These are phyloP conservation scores for Mycena citricolor DNA, from an alignment of 1,284 basidiomycete genomes.

Conservation along the genomic window DNA sequence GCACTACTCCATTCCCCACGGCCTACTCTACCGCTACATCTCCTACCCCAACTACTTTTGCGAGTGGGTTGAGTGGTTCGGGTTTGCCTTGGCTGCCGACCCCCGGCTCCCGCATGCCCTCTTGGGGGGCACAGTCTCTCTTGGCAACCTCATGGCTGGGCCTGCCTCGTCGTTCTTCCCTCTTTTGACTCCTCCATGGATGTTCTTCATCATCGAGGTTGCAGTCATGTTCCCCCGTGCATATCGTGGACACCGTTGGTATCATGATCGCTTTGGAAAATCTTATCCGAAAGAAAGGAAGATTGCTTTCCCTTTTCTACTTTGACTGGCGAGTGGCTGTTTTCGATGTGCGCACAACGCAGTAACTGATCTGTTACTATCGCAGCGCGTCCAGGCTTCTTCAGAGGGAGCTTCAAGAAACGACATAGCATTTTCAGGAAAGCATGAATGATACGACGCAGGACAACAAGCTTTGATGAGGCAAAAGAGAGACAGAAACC, in stretches of 20 bases:
- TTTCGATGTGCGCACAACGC: too few species aligned
- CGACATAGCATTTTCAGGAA: too few species aligned
- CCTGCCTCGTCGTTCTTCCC: conserved; percentile 37
- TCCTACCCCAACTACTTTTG: conserved; percentile 94
- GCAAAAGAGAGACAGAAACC: too few species aligned
- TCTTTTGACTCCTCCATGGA: conserved; percentile 63
- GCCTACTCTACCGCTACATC: conserved; percentile 74
- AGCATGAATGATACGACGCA: too few species aligned
- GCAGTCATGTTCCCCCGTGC: conserved; percentile 26
- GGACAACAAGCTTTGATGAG: too few species aligned
- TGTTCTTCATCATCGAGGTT: conserved; percentile 41
- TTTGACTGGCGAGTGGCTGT: not conserved
- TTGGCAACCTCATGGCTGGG: conserved; percentile 24
- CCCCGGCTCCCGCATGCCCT: conserved; percentile 27
- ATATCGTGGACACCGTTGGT: conserved; percentile 27
- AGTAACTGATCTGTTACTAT: too few species aligned
- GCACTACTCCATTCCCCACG: conserved; percentile 82
- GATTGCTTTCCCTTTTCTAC: conserved; percentile 22
- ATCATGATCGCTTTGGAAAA: conserved; percentile 24
- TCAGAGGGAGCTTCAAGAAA: too few species aligned
- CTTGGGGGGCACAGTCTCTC: conserved; percentile 14
- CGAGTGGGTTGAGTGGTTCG: conserved; percentile 88
- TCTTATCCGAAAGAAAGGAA: conserved; percentile 27
- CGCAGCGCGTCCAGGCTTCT: too few species aligned
- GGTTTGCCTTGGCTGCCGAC: conserved; percentile 69